Base-by-base conservation (phyloP, 2,329 filamentous ascomycete genomes). In the Penicillium sp. region DNA sequence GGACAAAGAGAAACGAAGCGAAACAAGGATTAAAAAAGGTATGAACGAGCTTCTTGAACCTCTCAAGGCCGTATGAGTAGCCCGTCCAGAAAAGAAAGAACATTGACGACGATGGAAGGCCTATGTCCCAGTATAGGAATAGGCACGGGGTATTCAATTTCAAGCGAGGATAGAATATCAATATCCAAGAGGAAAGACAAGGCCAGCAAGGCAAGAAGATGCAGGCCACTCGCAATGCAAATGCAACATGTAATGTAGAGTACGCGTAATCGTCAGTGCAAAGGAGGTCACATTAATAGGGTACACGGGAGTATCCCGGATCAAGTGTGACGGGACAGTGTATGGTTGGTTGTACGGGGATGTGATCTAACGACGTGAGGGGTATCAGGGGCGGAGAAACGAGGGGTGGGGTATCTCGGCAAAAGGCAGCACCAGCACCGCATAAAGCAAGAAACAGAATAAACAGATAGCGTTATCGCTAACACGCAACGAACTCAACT, bases 151-250 rank as follows among this genome's bases (percentile, higher is more conserved):
- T n/a, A 28, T 48, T 28, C n/a, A 26, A 7, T 16, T 48, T 28
- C 13, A 46, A 26, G 26, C 30, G 26, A 35, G 46, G 28, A 51
- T 22, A 19, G 10, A 30, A 35, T 19, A 49, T 49, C 28, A 30
- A 35, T 19, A 49, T 35, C 28, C 46, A 51, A 35, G 30, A 51
- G n/a, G 48, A 51, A 51, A 35, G n/a, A 51, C 28, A 51, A 51
- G 28, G 25, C 45, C n/a, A 4, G 10, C 30, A 16, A 30, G 8
- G 10, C 30, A 16, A 10, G 8, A 33, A 51, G 28, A 51, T 33
- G 30, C n/a, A 51, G 48, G 48, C 28, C 48, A 35, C 13, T 4
- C 30, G 30, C 59, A 61, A 65, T 60, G 58, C 58, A 63, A 63
- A 46, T 59, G 55, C 55, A 61, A 48, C n/a, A 30, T 48, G 45